These are phyloP conservation scores for Lyophyllum shimeji DNA, from an alignment of 768 basidiomycete species.

Conservation along the genomic window DNA sequence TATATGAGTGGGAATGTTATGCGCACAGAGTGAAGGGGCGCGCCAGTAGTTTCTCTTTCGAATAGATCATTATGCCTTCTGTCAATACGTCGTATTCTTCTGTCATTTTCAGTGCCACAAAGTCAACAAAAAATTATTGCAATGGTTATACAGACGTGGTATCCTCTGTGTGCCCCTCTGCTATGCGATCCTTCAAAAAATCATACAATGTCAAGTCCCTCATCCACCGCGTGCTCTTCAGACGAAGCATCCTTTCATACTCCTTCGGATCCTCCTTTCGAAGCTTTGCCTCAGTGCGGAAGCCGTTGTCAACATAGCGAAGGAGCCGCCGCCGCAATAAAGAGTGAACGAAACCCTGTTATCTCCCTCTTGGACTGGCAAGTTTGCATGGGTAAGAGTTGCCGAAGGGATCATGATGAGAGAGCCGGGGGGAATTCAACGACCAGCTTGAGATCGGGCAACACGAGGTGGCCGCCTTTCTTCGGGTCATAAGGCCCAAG, in stretches of 20 bases:
- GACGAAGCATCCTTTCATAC: neutral
- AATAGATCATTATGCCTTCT: too few species aligned
- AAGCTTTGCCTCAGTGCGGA: constrained; percentile 4
- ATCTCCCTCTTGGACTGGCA: constrained; percentile 18
- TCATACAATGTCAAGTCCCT: neutral
- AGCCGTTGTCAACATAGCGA: constrained; percentile 23
- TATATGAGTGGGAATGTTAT: neutral
- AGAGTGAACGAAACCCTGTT: constrained; percentile 23
- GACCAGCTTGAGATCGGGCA: constrained; percentile 23
- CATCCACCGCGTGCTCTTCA: neutral
- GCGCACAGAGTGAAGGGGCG: neutral
- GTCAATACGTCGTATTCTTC: too few species aligned
- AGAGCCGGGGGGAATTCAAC: constrained; percentile 9
- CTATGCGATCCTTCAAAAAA: neutral
- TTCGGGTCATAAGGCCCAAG: constrained; percentile 26
- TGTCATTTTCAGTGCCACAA: too few species aligned
- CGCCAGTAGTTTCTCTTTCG: too few species aligned
- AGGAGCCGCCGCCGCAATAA: constrained; percentile 27
- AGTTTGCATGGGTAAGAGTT: constrained; percentile 24
- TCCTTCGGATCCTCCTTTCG: neutral
- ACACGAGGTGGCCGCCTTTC: constrained; percentile 30
- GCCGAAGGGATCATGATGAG: constrained; percentile 32
- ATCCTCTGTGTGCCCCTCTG: too few species aligned
- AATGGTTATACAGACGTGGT: too few species aligned
- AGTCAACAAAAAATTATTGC: too few species aligned